Conservation (phyloP, 2,329 filamentous ascomycete species). For the Fusarium bactridioides region DNA sequence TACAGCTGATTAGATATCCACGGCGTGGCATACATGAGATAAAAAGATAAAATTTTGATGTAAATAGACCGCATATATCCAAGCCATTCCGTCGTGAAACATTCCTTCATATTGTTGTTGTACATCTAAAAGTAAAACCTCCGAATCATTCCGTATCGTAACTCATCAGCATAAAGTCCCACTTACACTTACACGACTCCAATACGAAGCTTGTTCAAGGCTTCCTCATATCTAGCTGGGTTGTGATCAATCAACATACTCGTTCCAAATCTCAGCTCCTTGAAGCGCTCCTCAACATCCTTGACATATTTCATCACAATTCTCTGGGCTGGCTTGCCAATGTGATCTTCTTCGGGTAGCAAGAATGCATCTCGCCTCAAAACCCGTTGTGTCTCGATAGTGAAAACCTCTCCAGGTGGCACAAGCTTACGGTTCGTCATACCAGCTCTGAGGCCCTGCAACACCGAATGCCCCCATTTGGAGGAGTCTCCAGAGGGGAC, state of each 20-base stretch:
- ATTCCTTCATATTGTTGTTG: neutral
- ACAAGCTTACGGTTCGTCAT: constrained; percentile 76
- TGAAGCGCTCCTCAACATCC: constrained; percentile 74
- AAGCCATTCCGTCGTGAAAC: neutral
- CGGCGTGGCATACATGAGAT: neutral
- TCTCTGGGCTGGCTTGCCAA: constrained; percentile 72
- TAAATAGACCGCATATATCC: neutral
- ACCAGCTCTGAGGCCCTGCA: constrained; percentile 70
- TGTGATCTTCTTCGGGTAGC: constrained; percentile 53
- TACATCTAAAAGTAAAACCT: neutral
- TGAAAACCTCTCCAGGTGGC: constrained; percentile 79
- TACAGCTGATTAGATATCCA: constrained; percentile 35
- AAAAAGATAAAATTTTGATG: neutral
- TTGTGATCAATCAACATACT: constrained; percentile 81
- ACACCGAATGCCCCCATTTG: constrained; percentile 72
- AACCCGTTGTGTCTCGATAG: constrained; percentile 73
- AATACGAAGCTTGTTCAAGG: constrained; percentile 65
- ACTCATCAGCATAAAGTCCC: neutral
- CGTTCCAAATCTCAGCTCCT: constrained; percentile 74
- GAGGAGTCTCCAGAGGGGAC: constrained; percentile 63
- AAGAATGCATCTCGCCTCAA: constrained; percentile 72
- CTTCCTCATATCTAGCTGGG: constrained; percentile 76
- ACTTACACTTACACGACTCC: constrained; percentile 53
- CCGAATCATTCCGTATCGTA: neutral
- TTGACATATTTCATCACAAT: constrained; percentile 75